A percentile compares a stretch with the other conserved stretches of the same genome.
Evolutionary conservation across 208 protist genomes (phyloP).

Genomic region (Leishmania mexicana): DNA sequence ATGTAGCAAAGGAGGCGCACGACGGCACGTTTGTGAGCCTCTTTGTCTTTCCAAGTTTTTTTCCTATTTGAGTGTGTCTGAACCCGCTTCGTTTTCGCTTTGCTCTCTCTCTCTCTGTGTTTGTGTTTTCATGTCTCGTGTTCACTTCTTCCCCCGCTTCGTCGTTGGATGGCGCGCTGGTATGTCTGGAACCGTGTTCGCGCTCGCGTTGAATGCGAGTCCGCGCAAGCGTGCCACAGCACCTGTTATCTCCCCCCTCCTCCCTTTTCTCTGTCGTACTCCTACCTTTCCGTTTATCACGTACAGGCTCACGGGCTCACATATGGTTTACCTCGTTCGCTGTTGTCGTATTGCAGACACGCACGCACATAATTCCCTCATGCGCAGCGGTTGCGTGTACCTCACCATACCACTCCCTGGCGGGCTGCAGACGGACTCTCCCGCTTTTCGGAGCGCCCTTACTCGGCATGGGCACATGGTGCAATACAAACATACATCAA

Average conservation of each 20-base stretch:
- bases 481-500: too few species aligned
- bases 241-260: neutral
- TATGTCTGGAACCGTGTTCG: neutral
- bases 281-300: neutral
- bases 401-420: neutral
- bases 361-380: neutral
- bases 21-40: neutral
- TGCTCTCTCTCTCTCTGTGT: neutral
- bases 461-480: too few species aligned
- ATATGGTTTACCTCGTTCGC: neutral
- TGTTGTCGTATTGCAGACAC: neutral
- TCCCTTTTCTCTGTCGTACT: neutral
- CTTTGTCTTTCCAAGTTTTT: neutral
- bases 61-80: neutral
- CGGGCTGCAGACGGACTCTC: neutral
- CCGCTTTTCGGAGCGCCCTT: too few species aligned
- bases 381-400: neutral
- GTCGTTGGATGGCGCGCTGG: too few species aligned
- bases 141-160: too few species aligned
- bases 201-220: neutral
- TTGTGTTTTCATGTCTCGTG: neutral
- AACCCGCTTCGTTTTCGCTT: neutral
- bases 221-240: neutral
- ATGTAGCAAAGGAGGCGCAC: neutral
- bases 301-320: neutral